A percentile compares a stretch with the other conserved stretches of the same genome.
Conservation (phyloP, 768 basidiomycete species). For the Suillus hirtellus region DNA sequence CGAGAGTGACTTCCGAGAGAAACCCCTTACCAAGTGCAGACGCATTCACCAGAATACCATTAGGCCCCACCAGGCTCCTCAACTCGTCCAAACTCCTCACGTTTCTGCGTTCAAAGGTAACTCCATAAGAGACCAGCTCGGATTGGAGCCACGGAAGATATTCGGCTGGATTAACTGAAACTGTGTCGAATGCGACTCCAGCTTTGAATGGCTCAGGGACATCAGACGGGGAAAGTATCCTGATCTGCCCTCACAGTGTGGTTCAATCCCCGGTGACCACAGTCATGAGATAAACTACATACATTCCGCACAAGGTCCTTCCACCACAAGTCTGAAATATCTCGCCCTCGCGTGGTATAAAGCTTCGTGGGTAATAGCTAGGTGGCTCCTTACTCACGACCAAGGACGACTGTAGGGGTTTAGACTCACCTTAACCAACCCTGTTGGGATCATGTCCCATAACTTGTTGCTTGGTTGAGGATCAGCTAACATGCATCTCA, state of each 20-base stretch:
- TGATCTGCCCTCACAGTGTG: slow-evolving; percentile 28
- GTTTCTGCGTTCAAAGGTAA: slow-evolving; percentile 43
- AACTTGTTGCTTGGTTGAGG: slow-evolving; percentile 39
- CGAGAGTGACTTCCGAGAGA: background rate
- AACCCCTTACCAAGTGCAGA: slow-evolving; percentile 47
- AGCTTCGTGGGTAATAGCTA: slow-evolving; percentile 41
- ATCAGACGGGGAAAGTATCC: slow-evolving; percentile 31
- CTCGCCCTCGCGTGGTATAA: slow-evolving; percentile 26
- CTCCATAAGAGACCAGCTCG: slow-evolving; percentile 39
- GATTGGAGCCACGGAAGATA: slow-evolving; percentile 53
- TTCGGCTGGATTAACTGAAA: slow-evolving; percentile 49
- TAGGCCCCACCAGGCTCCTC: slow-evolving; percentile 36
- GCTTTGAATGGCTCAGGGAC: slow-evolving; percentile 34
- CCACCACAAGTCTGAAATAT: slow-evolving; percentile 38
- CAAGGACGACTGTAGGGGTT: background rate
- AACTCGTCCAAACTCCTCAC: slow-evolving; percentile 49
- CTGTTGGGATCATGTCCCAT: slow-evolving; percentile 48
- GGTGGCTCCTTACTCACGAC: slow-evolving; percentile 9
- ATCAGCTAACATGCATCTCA: slow-evolving; percentile 11
- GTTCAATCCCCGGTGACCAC: background rate
- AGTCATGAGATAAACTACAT: slow-evolving; percentile 14
- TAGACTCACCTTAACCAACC: slow-evolving; percentile 39
- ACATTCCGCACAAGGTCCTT: slow-evolving; percentile 41
- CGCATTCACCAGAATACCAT: slow-evolving; percentile 55
- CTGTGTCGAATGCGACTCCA: slow-evolving; percentile 47